Conservation (phyloP, 768 basidiomycete species). For the Mrakia blollopis region DNA sequence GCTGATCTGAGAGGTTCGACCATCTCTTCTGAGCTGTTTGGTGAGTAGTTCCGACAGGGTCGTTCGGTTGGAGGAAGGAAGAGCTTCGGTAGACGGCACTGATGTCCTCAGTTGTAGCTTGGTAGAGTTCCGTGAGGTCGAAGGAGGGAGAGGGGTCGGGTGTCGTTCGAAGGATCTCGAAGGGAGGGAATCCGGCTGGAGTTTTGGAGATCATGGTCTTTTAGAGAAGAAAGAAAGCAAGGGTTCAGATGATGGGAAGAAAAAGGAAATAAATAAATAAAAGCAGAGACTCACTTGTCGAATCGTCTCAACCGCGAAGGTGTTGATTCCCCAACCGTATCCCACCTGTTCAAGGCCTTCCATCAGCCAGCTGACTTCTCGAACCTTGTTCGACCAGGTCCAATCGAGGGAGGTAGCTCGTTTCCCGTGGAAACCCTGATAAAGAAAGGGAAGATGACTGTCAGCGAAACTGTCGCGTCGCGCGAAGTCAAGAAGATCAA, state of each 20-base stretch:
- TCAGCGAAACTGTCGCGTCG: neutral
- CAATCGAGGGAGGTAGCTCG: neutral
- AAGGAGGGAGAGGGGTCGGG: neutral
- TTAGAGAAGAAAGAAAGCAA: neutral
- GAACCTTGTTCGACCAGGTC: constrained; percentile 2
- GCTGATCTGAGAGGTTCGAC: neutral
- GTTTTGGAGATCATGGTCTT: neutral
- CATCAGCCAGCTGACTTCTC: neutral
- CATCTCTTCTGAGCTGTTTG: neutral
- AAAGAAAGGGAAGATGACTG: neutral
- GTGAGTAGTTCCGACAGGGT: neutral
- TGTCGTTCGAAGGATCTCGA: neutral
- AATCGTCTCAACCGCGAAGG: neutral
- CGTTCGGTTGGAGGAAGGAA: neutral
- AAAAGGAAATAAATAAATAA: too few species aligned
- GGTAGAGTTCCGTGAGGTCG: neutral
- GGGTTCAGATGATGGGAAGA: too few species aligned
- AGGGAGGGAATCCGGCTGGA: neutral
- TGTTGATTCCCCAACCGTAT: neutral
- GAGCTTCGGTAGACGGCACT: neutral
- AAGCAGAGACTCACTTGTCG: too few species aligned
- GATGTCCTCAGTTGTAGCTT: neutral
- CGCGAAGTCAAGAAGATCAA: too few species aligned
- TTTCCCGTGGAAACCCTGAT: neutral
- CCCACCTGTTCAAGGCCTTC: neutral